Evolutionary conservation across 2,329 filamentous ascomycete genomes (phyloP).

Genomic region (Venturia oleaginea): DNA sequence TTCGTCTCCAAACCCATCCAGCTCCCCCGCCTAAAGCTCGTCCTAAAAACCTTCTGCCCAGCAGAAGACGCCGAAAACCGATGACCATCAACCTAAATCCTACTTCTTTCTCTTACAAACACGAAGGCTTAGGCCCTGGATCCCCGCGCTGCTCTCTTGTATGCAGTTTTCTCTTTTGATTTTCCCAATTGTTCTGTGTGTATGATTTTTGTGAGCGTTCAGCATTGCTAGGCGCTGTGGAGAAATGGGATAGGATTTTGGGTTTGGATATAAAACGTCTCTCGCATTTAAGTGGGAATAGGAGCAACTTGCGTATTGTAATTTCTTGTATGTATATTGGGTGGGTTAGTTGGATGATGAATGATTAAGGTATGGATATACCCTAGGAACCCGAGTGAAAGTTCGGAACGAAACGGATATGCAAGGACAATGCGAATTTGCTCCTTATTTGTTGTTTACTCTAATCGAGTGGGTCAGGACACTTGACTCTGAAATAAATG

Average conservation of each 20-base stretch:
- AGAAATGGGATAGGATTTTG: neutral
- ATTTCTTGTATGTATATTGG: neutral
- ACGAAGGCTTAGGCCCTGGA: neutral
- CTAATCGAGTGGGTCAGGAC: too few species aligned
- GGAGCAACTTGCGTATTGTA: neutral
- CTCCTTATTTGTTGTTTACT: neutral
- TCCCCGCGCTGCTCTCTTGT: neutral
- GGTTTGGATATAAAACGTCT: neutral
- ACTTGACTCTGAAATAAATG: too few species aligned
- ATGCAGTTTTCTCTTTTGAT: neutral
- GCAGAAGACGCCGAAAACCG: constrained; percentile 6
- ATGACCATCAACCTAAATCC: neutral
- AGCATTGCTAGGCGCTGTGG: neutral
- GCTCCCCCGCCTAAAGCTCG: constrained; percentile 75
- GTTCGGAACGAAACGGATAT: neutral
- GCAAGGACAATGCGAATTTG: neutral
- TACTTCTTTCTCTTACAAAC: neutral
- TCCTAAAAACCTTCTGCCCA: constrained; percentile 69
- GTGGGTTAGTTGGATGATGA: neutral
- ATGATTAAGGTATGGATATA: neutral
- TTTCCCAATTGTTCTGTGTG: neutral
- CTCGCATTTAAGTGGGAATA: neutral
- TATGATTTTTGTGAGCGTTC: constrained; percentile 4
- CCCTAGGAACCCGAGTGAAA: neutral
- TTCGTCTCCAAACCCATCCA: constrained; percentile 71